Base-by-base conservation (phyloP, 805 yeast species). In the Ogataea siamensis region DNA sequence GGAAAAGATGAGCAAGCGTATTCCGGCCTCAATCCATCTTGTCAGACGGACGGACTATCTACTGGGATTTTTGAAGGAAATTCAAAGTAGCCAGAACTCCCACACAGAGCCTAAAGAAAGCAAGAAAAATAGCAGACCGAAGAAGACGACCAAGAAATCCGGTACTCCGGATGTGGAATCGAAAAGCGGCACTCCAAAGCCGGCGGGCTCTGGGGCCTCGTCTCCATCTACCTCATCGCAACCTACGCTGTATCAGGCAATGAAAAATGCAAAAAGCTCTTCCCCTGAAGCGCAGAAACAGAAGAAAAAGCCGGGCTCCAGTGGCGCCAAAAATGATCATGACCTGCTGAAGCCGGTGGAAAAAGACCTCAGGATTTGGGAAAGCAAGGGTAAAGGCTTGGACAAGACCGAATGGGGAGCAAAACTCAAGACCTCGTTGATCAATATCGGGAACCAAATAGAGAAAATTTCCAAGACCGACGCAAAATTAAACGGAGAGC, bases 21-120 rank as follows among this genome's bases (percentile, higher is more conserved):
- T 83, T 4, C 98, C 99, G 0, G 93, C 94, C 7, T 74, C 96
- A 3, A 93, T 93, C 12, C 99, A 93, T 63, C 68, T 93, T 34
- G 87, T 86, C 8, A 78, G 99, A 62, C 78, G 99, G 57, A 80
- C 87, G 1, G 99, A 94, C 58, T 91, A 89, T 53, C 69, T 93
- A 53, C 73, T 91, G 18, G 63, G 76, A 2, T 79, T 87, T 8
- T 63, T 91, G 49, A 72, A 73, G 44, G 95, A 80, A 46, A 35
- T 43, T 14, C 39, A 39, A 23, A 29, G 28, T 10, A 32, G 24
- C 5, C 20, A 41, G 7, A 26, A 18, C 20, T 18, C 25, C 9
- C 33, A 20, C 8, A 26, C 29, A 14, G 32, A 21, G 12, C 9
- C 42, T 41, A 31, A 42, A 15, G 51, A 49, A 22, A 20, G 32